Percentiles rank a stretch among this genome's conserved stretches.
phyloP scores from a whole-genome alignment of 2,329 filamentous ascomycete genomes.

The Diaporthe longicolla region DNA sequence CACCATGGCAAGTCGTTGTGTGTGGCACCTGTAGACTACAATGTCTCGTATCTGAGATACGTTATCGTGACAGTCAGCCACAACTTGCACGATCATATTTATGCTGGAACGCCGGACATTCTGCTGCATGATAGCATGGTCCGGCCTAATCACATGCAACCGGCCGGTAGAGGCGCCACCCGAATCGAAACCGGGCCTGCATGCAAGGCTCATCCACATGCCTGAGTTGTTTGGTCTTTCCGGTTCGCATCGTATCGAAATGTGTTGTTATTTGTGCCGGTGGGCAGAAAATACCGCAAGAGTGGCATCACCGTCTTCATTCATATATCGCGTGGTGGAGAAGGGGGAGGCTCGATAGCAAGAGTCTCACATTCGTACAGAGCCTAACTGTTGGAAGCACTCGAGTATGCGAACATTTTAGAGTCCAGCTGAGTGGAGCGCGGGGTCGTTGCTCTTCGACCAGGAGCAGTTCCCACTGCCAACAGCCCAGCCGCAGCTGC shows the following conservation, averaged over 20 bases:
- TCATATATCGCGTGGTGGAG: neutral
- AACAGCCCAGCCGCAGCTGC: neutral
- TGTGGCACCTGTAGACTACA: neutral
- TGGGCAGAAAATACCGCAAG: neutral
- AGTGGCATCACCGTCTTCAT: neutral
- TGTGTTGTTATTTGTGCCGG: neutral
- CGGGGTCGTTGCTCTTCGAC: neutral
- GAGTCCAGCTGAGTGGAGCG: neutral
- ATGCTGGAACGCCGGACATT: neutral
- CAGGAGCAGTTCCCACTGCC: neutral
- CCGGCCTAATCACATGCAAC: neutral
- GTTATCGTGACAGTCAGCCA: neutral
- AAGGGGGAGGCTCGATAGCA: too few species aligned
- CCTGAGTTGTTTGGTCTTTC: neutral
- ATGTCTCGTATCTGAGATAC: neutral
- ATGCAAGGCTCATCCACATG: neutral
- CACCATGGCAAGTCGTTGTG: neutral
- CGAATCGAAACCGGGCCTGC: too few species aligned
- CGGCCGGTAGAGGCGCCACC: neutral
- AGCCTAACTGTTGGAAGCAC: neutral
- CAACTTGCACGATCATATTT: neutral
- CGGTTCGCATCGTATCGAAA: neutral
- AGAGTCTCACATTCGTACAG: too few species aligned
- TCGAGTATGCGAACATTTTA: too few species aligned
- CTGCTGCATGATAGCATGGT: neutral